Conservation (phyloP, 2,329 filamentous ascomycete species). For the Akanthomyces lecanii region DNA sequence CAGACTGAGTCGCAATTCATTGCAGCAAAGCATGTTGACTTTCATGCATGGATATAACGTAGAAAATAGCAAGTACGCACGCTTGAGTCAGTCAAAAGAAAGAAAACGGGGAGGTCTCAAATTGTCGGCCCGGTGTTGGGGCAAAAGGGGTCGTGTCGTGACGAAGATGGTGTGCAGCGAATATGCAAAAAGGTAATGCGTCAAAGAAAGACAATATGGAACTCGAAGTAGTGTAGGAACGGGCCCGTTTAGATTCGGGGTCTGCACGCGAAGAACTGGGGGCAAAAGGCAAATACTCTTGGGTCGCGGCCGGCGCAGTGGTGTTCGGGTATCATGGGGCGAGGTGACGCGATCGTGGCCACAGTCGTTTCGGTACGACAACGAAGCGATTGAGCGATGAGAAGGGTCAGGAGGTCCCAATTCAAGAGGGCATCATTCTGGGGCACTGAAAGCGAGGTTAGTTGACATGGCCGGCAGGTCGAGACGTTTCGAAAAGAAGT, state of each 20-base stretch:
- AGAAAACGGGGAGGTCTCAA: slow-evolving; percentile 6
- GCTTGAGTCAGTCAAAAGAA: slow-evolving; percentile 4
- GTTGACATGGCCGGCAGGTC: neutral
- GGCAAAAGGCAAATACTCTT: neutral
- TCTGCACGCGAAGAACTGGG: neutral
- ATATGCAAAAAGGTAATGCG: neutral
- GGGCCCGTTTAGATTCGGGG: neutral
- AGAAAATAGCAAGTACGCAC: neutral
- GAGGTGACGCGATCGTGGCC: neutral
- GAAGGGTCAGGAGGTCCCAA: neutral
- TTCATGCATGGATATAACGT: slow-evolving; percentile 1
- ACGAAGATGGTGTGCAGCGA: neutral
- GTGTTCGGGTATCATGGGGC: slow-evolving; percentile 1
- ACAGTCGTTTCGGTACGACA: neutral
- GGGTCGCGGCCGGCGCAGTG: slow-evolving; percentile 8
- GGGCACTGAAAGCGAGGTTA: neutral
- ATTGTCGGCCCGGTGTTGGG: neutral
- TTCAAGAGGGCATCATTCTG: slow-evolving; percentile 9
- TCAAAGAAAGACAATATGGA: neutral
- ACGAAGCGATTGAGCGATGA: neutral
- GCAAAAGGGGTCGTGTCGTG: slow-evolving; percentile 5
- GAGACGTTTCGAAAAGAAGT: neutral
- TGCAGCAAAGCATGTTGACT: neutral
- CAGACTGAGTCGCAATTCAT: neutral
- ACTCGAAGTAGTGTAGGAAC: neutral